These are phyloP conservation scores for Penicillium brevicompactum DNA, from an alignment of 2,329 filamentous ascomycete genomes.

Conservation along the genomic window DNA sequence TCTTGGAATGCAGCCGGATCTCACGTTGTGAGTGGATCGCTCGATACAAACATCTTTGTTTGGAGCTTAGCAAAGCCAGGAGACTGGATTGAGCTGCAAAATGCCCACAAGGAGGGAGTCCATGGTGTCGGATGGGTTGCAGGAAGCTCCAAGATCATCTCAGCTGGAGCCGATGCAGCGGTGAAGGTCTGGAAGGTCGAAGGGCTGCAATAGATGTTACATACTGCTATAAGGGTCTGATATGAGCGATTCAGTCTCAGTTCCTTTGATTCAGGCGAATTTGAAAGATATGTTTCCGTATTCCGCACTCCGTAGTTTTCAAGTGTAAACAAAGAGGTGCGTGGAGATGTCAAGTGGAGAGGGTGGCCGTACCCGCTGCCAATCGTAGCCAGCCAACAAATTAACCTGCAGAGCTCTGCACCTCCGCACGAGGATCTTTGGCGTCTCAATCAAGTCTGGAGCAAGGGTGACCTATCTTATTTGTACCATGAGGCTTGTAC, in stretches of 20 bases:
- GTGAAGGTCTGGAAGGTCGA: constrained; percentile 84
- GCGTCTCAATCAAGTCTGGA: background rate
- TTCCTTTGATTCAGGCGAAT: background rate
- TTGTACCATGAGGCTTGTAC: constrained; percentile 3
- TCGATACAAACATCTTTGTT: constrained; percentile 90
- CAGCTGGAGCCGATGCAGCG: constrained; percentile 81
- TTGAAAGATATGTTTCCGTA: background rate
- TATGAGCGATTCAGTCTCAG: background rate
- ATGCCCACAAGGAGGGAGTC: constrained; percentile 95
- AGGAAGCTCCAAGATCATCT: constrained; percentile 68
- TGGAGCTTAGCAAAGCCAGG: constrained; percentile 87
- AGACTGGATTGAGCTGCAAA: constrained; percentile 77
- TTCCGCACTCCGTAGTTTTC: background rate
- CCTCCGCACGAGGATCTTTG: constrained; percentile 6
- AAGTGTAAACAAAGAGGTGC: constrained; percentile 12
- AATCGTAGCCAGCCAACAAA: constrained; percentile 8
- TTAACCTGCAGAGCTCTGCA: constrained; percentile 7
- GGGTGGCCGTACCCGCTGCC: constrained; percentile 13
- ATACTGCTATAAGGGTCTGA: background rate
- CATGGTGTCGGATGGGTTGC: constrained; percentile 81
- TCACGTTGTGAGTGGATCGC: constrained; percentile 77
- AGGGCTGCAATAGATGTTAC: constrained; percentile 45
- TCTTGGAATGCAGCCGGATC: constrained; percentile 78
- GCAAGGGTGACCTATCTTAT: constrained; percentile 1
- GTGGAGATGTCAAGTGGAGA: constrained; percentile 4